Base-by-base conservation (phyloP, 129 eudicot genomes). In the Deinandra increscens region DNA sequence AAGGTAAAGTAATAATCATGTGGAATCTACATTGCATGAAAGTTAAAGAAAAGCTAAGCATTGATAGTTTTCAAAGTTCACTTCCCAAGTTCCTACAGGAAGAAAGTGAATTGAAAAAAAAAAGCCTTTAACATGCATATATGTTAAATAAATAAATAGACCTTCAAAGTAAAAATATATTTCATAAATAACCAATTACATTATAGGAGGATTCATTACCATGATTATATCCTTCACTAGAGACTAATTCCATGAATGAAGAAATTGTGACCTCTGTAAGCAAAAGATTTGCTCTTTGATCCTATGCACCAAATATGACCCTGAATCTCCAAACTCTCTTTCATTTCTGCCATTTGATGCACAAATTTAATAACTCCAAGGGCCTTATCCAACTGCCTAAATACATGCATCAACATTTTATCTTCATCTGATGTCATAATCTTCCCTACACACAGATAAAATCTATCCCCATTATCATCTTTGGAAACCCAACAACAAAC, bases 231-330 rank as follows among this genome's bases (percentile, higher is more conserved):
- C 39, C 6, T 31, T 61, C 67, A 73, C 82, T 72, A 55, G 19
- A 69, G 60, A 76, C 77, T 55, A 38, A 91, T 76, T 50, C 83
- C 87, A 80, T 93, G 97, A 50, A 83, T 9, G 42, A 89, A 80
- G 72, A 74, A 84, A 72, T 58, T 46, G 75, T 79, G 83, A 34
- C 91, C 92, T 83, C 75, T 89, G 70, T 86, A 93, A 22, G 54
- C 65, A 73, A 83, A 19, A 6, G 82, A 77, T 78, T 79, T 84
- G 42, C 75, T 70, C 70, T 81, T 64, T 14, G 86, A 86, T 54
- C 86, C 96, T 44, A 84, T 65, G 75, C 92, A 81, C 96, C 92
- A 86, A 64, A 89, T 22, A 83, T 89, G 98, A 64, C 95, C 96
- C 75, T 89, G 92, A 60, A 93, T 12, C 84, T 84, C 91, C 67